These are phyloP conservation scores for Suzukiozyma palmioleophila DNA, from an alignment of 1,139 yeast species.

Conservation along the genomic window DNA sequence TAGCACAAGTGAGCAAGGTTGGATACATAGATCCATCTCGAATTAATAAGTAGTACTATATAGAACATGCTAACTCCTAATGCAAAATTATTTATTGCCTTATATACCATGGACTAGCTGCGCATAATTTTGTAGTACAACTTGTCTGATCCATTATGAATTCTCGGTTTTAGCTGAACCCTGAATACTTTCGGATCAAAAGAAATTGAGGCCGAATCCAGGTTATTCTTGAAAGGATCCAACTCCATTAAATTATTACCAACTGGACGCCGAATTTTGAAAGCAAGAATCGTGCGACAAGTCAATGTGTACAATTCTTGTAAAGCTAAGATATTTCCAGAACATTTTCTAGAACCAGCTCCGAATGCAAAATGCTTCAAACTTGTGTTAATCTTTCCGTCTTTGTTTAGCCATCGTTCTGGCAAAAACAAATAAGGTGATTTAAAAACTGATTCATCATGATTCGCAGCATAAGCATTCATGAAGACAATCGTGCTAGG, in stretches of 20 bases:
- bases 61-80: neutral
- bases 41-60: neutral
- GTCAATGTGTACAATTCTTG: constrained; percentile 52
- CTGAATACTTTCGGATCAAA: constrained; percentile 52
- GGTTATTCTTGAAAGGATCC: constrained; percentile 48
- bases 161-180: constrained; percentile 26
- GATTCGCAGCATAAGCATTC: constrained; percentile 72
- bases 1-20: constrained; percentile 61
- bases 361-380: constrained; percentile 61
- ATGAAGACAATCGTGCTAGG: constrained; percentile 51
- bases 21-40: constrained; percentile 53
- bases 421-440: constrained; percentile 55
- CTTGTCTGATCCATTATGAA: constrained; percentile 17
- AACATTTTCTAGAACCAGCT: constrained; percentile 65
- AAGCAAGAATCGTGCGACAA: constrained; percentile 29
- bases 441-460: constrained; percentile 46
- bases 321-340: constrained; percentile 59
- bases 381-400: constrained; percentile 17
- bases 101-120: neutral
- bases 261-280: constrained; percentile 39
- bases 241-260: constrained; percentile 32
- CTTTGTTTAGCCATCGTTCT: constrained; percentile 47
- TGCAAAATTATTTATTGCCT: neutral
- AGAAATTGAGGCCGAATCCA: constrained; percentile 50
- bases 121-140: constrained; percentile 15